Conservation (phyloP, 2,329 filamentous ascomycete genomes). For the Colletotrichum lupini region DNA sequence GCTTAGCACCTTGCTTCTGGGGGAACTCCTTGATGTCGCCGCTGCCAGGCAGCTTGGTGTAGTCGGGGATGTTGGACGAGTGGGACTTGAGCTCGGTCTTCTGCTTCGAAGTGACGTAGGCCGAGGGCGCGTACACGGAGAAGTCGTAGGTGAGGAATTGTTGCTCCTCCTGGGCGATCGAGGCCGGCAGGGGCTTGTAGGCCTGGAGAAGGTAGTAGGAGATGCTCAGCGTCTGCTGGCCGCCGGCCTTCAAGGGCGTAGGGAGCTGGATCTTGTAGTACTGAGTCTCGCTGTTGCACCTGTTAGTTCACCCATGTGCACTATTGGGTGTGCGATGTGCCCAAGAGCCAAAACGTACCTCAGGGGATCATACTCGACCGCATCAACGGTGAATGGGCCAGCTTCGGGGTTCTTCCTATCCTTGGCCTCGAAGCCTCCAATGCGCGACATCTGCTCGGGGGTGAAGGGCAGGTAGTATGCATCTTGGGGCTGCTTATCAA, state of each 20-base stretch:
- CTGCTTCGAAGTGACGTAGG: constrained; percentile 89
- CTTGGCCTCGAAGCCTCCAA: constrained; percentile 91
- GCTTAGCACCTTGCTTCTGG: constrained; percentile 84
- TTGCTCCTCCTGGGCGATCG: constrained; percentile 84
- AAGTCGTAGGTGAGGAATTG: constrained; percentile 90
- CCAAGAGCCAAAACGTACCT: constrained; percentile 56
- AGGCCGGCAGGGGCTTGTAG: constrained; percentile 82
- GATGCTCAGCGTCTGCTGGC: constrained; percentile 88
- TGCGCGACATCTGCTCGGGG: constrained; percentile 75
- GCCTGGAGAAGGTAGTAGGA: constrained; percentile 84
- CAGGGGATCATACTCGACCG: constrained; percentile 71
- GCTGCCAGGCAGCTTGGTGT: constrained; percentile 75
- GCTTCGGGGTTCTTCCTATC: constrained; percentile 84
- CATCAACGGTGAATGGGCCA: constrained; percentile 75
- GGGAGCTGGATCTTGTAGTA: constrained; percentile 89
- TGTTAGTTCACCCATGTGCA: background rate
- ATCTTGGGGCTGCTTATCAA: constrained; percentile 79
- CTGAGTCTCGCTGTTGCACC: constrained; percentile 69
- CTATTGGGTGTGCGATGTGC: constrained; percentile 5
- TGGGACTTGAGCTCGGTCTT: constrained; percentile 97
- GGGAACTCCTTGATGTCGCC: constrained; percentile 72
- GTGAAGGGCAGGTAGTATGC: constrained; percentile 95
- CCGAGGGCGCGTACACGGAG: constrained; percentile 85
- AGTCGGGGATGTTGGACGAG: constrained; percentile 82
- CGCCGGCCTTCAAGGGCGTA: constrained; percentile 77